These are phyloP conservation scores for Agastache rugosa DNA, from an alignment of 257 asterid species.

Conservation along the genomic window DNA sequence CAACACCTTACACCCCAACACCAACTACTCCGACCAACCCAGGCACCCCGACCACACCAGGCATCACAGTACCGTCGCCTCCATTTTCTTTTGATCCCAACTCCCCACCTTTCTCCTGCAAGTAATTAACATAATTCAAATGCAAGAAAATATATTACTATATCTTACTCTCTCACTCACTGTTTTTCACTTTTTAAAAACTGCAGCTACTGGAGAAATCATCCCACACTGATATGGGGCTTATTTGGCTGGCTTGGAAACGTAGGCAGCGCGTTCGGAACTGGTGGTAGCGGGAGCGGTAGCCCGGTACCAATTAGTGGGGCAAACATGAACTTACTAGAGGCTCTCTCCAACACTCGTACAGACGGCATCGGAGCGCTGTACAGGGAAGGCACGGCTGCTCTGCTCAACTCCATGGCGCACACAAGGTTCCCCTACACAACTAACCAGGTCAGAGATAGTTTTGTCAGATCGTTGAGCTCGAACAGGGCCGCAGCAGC, in stretches of 20 bases:
- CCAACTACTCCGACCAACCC: slow-evolving; percentile 52
- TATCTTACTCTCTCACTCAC: slow-evolving; percentile 3
- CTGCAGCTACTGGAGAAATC: slow-evolving; percentile 69
- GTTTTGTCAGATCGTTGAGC: slow-evolving; percentile 63
- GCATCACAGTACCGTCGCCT: slow-evolving; percentile 59
- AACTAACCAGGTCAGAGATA: slow-evolving; percentile 69
- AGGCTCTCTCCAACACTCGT: slow-evolving; percentile 76
- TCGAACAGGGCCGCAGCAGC: slow-evolving; percentile 77
- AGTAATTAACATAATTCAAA: slow-evolving; percentile 51
- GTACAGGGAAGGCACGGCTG: slow-evolving; percentile 92
- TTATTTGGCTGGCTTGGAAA: slow-evolving; percentile 59
- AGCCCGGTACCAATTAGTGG: slow-evolving; percentile 50
- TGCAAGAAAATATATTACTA: too few species aligned
- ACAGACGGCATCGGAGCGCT: slow-evolving; percentile 79
- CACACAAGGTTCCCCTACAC: slow-evolving; percentile 70
- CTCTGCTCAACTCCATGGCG: slow-evolving; percentile 86
- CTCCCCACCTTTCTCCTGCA: slow-evolving; percentile 93
- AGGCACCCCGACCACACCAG: slow-evolving; percentile 52
- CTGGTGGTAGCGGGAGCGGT: slow-evolving; percentile 37
- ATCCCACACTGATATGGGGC: slow-evolving; percentile 62
- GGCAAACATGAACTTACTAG: slow-evolving; percentile 56
- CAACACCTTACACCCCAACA: slow-evolving; percentile 37
- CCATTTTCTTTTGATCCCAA: slow-evolving; percentile 66
- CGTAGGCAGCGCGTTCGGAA: slow-evolving; percentile 53
- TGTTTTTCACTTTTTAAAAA: neutral